Base-by-base conservation (phyloP, 2,329 filamentous ascomycete species). In the Tothia fuscella region DNA sequence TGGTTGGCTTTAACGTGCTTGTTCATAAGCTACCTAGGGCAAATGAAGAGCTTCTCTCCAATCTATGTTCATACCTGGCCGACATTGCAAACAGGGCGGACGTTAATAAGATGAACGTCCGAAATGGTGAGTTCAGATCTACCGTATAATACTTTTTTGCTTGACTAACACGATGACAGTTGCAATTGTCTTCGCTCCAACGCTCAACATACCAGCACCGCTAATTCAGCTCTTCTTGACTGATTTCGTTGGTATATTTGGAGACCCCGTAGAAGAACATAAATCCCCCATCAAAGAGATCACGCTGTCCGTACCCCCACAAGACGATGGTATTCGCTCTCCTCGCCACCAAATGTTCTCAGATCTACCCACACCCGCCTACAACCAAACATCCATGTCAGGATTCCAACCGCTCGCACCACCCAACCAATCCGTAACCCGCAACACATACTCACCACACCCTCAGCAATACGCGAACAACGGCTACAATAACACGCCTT, bases 131-230 rank as follows among this genome's bases (percentile, higher is more conserved):
- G 60, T 50, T 13, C 13, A 3, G 5, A 3, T 12, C 9, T 5
- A 13, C 13, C 7, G 14, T n/a, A 24, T 20, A 5, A n/a, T 2
- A 7, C 10, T 14, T 6, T 29, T 12, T 19, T 20, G 9, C 6
- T 25, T 10, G 14, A 43, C 43, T 46, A 32, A 46, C 37, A 19
- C 5, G 26, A 4, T 3, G n/a, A 25, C 47, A 63, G 85, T 98
- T 42, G 89, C 91, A 49, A 96, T 98, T 52, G 89, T 98, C 43
- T 98, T 98, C 60, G 93, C 91, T 13, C 91, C 91, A 1, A 96
- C 91, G 0, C 72, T 98, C 41, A 96, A 96, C 59, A 94, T 98
- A 32, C 89, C 91, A 0, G 87, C 87, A 0, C 88, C 89, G 0
- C 81, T 98, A 9, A 95, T 98, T 58, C 87, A 88, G 3, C 74